phyloP scores from a whole-genome alignment of 345 rosid genomes.

The Eucalyptus tenuipes region DNA sequence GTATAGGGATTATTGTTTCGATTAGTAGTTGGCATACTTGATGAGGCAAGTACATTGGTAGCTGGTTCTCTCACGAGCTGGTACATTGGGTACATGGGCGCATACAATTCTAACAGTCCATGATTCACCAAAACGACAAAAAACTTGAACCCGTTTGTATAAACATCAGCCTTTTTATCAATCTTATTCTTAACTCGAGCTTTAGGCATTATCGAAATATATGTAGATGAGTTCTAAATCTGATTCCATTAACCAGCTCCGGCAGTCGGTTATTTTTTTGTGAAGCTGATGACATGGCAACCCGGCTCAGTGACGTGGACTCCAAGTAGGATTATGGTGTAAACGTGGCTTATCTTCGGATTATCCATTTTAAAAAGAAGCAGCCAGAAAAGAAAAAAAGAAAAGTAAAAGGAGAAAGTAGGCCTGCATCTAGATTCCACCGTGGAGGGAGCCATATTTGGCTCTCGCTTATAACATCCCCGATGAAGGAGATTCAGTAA shows the following conservation, averaged over 20 bases:
- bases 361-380: neutral
- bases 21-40: neutral
- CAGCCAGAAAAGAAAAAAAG: neutral
- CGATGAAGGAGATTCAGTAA: neutral
- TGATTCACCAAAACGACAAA: neutral
- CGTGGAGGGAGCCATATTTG: neutral
- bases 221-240: neutral
- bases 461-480: neutral
- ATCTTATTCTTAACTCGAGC: neutral
- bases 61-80: neutral
- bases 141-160: no score
- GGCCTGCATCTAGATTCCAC: neutral
- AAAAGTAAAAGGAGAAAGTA: neutral
- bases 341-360: neutral
- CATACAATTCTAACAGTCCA: neutral
- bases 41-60: neutral
- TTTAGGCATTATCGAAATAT: neutral
- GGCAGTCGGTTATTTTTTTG: neutral
- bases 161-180: rapidly evolving
- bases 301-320: neutral
- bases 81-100: no score
- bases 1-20: neutral
- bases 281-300: neutral
- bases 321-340: neutral
- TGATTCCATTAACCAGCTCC: neutral